These are phyloP conservation scores for Wickerhamiella pararugosa DNA, from an alignment of 1,139 yeast genomes.

Conservation along the genomic window DNA sequence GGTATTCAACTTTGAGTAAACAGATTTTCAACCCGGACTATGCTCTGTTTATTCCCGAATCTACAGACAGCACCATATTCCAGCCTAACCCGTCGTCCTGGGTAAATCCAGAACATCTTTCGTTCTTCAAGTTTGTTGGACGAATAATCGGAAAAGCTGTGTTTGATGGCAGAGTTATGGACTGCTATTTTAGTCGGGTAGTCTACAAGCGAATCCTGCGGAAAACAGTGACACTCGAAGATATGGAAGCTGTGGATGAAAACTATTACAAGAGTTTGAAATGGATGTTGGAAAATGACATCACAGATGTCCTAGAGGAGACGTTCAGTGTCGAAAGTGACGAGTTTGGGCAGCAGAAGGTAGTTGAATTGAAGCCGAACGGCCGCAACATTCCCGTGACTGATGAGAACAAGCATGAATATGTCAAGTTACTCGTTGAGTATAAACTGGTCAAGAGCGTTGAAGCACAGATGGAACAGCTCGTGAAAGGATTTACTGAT, in stretches of 20 bases:
- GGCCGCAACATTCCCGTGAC: conserved; percentile 82
- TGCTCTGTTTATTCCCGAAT: conserved; percentile 83
- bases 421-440: conserved; percentile 74
- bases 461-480: conserved; percentile 74
- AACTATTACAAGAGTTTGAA: conserved; percentile 83
- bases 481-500: conserved; percentile 65
- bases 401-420: conserved; percentile 81
- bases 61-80: conserved; percentile 84
- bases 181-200: conserved; percentile 91
- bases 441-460: conserved; percentile 75
- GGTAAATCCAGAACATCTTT: conserved; percentile 83
- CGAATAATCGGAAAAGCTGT: conserved; percentile 90
- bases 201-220: conserved; percentile 82
- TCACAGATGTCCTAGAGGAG: conserved; percentile 93
- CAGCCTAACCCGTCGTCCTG: conserved; percentile 91
- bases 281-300: conserved; percentile 95
- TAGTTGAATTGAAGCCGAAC: conserved; percentile 61
- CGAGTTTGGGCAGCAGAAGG: conserved; percentile 82
- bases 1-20: conserved; percentile 89
- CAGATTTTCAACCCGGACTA: conserved; percentile 97
- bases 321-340: conserved; percentile 88
- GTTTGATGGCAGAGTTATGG: conserved; percentile 71
- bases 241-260: conserved; percentile 86
- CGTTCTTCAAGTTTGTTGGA: conserved; percentile 90
- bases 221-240: conserved; percentile 69